Evolutionary conservation across 2,329 filamentous ascomycete species (phyloP).

Genomic region (Diplocarpon mali): DNA sequence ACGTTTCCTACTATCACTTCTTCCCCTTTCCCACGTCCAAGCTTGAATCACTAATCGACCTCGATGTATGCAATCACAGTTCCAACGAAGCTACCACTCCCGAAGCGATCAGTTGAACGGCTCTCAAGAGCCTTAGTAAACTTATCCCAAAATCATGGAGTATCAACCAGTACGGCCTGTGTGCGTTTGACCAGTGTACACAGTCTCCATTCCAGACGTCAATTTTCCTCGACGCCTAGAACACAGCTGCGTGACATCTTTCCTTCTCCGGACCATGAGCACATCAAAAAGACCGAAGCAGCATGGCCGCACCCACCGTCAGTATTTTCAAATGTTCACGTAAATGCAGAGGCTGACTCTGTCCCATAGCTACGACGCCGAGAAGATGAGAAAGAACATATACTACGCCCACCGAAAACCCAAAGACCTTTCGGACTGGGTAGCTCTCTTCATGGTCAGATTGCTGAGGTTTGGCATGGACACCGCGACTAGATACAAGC

Average conservation of each 20-base stretch:
- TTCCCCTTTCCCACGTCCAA: constrained; percentile 2
- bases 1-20: too few species aligned
- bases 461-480: constrained; percentile 73
- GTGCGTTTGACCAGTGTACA: constrained; percentile 9
- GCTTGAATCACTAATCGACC: constrained; percentile 7
- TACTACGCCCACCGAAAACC: constrained; percentile 67
- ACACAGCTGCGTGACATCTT: constrained; percentile 24
- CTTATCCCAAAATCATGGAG: constrained; percentile 17
- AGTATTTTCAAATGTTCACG: not conserved
- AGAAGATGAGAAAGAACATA: constrained; percentile 64
- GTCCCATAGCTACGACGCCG: constrained; percentile 51
- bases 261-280: constrained; percentile 22
- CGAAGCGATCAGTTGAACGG: constrained; percentile 20
- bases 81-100: constrained; percentile 18
- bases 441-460: constrained; percentile 68
- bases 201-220: constrained; percentile 10
- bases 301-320: constrained; percentile 45
- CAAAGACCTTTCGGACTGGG: constrained; percentile 61
- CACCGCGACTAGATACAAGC: constrained; percentile 66
- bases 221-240: constrained; percentile 23
- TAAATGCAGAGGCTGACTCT: not conserved
- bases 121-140: constrained; percentile 20
- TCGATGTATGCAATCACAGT: constrained; percentile 23
- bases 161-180: constrained; percentile 9
- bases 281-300: constrained; percentile 49